Conservation (phyloP, 345 rosid species). For the Noccaea caerulescens region DNA sequence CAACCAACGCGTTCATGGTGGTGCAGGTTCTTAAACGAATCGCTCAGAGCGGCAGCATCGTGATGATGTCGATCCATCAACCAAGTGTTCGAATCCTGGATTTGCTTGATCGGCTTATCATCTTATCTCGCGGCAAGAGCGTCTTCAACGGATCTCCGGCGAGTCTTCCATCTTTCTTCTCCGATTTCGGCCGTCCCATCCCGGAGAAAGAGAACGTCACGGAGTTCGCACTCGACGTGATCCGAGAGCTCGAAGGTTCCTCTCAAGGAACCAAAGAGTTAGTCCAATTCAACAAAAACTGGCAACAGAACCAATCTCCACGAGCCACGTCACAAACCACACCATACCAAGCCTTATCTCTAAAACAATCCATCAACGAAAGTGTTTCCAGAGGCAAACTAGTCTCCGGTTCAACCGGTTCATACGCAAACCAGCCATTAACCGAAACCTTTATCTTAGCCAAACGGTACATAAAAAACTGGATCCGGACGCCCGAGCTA, state of each 20-base stretch:
- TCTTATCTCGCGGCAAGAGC: slow-evolving; percentile 61
- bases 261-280: slow-evolving; percentile 55
- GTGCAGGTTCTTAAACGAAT: slow-evolving; percentile 84
- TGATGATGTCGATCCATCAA: slow-evolving; percentile 88
- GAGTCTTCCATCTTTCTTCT: slow-evolving; percentile 54
- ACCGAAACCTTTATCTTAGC: slow-evolving; percentile 33
- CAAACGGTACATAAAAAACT: slow-evolving; percentile 48
- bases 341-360: slow-evolving; percentile 22
- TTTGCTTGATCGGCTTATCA: slow-evolving; percentile 60
- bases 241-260: slow-evolving; percentile 55
- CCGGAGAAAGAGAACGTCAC: slow-evolving; percentile 77
- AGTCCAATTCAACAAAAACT: slow-evolving; percentile 64
- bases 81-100: slow-evolving; percentile 72
- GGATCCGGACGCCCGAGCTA: slow-evolving; percentile 42
- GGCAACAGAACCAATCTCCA: slow-evolving; percentile 48
- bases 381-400: slow-evolving; percentile 46
- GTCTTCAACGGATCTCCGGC: slow-evolving; percentile 66
- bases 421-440: slow-evolving; percentile 36
- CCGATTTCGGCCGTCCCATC: slow-evolving; percentile 66
- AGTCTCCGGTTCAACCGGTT: slow-evolving; percentile 45
- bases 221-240: slow-evolving; percentile 78
- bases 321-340: slow-evolving; percentile 23
- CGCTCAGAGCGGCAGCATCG: slow-evolving; percentile 86
- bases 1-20: slow-evolving; percentile 91
- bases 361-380: slow-evolving; percentile 40